Evolutionary conservation across 208 protist species (phyloP).

Genomic region (Leishmania gerbilli): DNA sequence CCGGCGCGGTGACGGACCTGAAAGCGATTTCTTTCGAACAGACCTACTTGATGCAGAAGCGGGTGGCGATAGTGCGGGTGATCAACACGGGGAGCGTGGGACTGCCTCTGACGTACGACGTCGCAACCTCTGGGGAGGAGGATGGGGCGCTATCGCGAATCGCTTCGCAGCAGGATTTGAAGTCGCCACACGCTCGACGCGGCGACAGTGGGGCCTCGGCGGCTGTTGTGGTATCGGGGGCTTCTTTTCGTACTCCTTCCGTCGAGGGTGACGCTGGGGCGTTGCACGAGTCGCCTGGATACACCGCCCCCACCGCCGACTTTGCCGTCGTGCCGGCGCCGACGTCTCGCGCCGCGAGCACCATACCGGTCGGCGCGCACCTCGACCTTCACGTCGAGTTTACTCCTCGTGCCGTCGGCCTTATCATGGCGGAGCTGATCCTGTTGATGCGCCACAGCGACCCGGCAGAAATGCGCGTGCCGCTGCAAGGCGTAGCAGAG

Average conservation of each 20-base stretch:
- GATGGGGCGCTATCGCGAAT: neutral
- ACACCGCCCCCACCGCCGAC: conserved; percentile 3
- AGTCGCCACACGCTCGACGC: neutral
- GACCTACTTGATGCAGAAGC: conserved; percentile 95
- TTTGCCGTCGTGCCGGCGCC: conserved; percentile 10
- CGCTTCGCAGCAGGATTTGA: neutral
- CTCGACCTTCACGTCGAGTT: conserved; percentile 84
- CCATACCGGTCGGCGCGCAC: conserved; percentile 47
- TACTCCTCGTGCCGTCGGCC: conserved; percentile 72
- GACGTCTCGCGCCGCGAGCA: conserved; percentile 29
- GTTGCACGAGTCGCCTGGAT: neutral
- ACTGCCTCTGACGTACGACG: conserved; percentile 68
- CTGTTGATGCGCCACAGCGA: conserved; percentile 67
- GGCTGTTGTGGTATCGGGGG: too few relatives aligned
- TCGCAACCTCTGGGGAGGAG: neutral
- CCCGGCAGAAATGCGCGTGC: conserved; percentile 43
- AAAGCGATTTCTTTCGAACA: conserved; percentile 73
- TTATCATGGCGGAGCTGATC: conserved; percentile 44
- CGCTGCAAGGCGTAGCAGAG: conserved; percentile 77
- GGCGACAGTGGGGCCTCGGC: neutral
- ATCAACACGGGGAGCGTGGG: conserved; percentile 85
- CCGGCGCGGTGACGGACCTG: conserved; percentile 3
- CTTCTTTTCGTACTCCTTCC: neutral
- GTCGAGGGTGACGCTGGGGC: conserved; percentile 4
- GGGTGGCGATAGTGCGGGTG: conserved; percentile 75